Base-by-base conservation (phyloP, 2,329 filamentous ascomycete genomes). In the Hymenoscyphus fraxineus region DNA sequence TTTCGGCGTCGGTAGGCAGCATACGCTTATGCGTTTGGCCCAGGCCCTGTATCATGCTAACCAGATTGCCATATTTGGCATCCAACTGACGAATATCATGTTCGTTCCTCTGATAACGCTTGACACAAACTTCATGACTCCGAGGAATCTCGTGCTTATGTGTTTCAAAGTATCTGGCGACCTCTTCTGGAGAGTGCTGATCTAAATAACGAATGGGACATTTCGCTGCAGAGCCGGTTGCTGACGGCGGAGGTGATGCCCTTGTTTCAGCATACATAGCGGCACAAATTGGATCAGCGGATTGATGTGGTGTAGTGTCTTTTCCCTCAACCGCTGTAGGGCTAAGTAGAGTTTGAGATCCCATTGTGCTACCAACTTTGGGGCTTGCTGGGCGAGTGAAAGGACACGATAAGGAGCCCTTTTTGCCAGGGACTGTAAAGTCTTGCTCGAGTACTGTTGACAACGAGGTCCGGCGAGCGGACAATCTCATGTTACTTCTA, bases 121-220 rank as follows among this genome's bases (percentile, higher is more conserved):
- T 88, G 66, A 98, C 88, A 76, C 94, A 98, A 56, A 97, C 86
- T 75, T 96, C 92, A 77, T 98, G 94, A 75, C 93, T 97, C 71
- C 94, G 87, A 10, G 94, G 94, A 62, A 98, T 85, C 76, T 97
- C 91, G 77, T 98, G 93, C 77, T 97, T 97, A 80, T 97, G 93
- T 61, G 88, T 93, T 76, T 97, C 92, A 73, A 98, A 92, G 76
- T 97, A 98, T 73, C 90, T 87, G 15, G 94, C 94, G 67, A 98
- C 89, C 75, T 97, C 93, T 79, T 97, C 92, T 1, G 94, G 92
- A 1, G 92, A 93, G 74, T 97, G 93, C 76, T 96, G 89, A 77
- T 97, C 90, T 74, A 97, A 82, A 78, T 90, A 97, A 58, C 94
- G 90, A 66, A 98, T 98, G 2, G 94, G 94, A 77, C 94, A 98